A percentile compares a stretch with the other conserved stretches of the same genome.
phyloP scores from a whole-genome alignment of 2,329 filamentous ascomycete species.

The Colletotrichum spaethianum region DNA sequence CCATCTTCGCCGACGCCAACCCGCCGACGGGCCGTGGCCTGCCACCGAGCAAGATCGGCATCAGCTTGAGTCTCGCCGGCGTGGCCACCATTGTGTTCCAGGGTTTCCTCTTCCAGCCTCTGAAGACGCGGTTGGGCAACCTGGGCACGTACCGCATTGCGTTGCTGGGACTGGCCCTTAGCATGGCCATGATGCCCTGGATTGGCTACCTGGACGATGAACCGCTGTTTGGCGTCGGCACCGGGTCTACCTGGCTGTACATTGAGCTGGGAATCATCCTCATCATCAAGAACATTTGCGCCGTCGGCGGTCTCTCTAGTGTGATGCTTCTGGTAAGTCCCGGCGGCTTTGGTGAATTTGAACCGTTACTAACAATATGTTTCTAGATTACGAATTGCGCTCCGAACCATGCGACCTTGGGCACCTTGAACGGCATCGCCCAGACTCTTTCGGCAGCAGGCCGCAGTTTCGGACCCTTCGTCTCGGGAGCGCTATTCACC shows the following conservation, averaged over 20 bases:
- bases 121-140: conserved; percentile 87
- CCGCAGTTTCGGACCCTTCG: conserved; percentile 87
- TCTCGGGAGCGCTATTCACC: conserved; percentile 90
- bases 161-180: conserved; percentile 83
- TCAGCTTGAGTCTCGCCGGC: conserved; percentile 88
- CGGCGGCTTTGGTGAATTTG: not conserved
- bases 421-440: conserved; percentile 92
- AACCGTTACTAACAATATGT: not conserved
- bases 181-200: conserved; percentile 91
- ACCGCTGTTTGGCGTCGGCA: conserved; percentile 69
- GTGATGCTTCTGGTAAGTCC: conserved; percentile 84
- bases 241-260: conserved; percentile 80
- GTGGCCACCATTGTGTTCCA: conserved; percentile 92
- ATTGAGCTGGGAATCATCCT: conserved; percentile 84
- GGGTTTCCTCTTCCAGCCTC: conserved; percentile 83
- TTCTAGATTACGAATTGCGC: conserved; percentile 91
- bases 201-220: conserved; percentile 81
- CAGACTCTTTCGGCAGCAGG: conserved; percentile 95
- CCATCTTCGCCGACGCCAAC: conserved; percentile 86
- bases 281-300: conserved; percentile 89
- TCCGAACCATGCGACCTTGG: conserved; percentile 86
- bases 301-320: conserved; percentile 90
- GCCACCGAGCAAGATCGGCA: conserved; percentile 83
- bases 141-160: conserved; percentile 86
- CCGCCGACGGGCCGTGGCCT: conserved; percentile 84